phyloP scores from a whole-genome alignment of 805 yeast genomes.

The Yarrowia sp. region DNA sequence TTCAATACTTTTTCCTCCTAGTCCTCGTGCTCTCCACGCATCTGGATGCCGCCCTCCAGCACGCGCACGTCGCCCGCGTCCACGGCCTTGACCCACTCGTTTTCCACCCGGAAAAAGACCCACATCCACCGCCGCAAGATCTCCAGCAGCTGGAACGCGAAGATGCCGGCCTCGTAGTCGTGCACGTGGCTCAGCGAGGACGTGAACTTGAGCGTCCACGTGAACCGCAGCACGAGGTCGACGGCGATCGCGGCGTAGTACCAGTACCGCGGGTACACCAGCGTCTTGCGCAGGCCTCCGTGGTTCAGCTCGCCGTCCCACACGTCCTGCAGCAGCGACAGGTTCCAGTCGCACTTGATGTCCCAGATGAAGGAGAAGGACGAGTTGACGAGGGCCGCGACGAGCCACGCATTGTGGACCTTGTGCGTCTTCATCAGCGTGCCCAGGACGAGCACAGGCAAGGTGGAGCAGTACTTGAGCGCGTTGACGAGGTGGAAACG shows the following conservation, averaged over 20 bases:
- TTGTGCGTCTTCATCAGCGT: conserved; percentile 33
- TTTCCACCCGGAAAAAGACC: conserved; percentile 81
- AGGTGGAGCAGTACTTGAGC: conserved; percentile 66
- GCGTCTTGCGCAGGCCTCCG: conserved; percentile 35
- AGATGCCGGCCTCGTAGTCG: conserved; percentile 54
- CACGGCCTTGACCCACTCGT: conserved; percentile 51
- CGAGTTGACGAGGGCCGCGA: conserved; percentile 61
- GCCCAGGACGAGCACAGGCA: conserved; percentile 50
- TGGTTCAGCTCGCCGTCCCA: conserved; percentile 27
- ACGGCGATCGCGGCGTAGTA: conserved; percentile 58
- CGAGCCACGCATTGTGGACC: conserved; percentile 36
- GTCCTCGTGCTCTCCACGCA: conserved; percentile 18
- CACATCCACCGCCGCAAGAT: conserved; percentile 83
- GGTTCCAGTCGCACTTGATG: conserved; percentile 81
- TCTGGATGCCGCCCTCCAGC: conserved; percentile 4
- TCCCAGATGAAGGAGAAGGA: conserved; percentile 87
- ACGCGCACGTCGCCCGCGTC: neutral
- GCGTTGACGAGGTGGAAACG: conserved; percentile 65
- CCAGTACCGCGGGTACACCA: conserved; percentile 37
- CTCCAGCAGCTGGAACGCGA: conserved; percentile 69
- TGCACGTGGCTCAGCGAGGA: conserved; percentile 38
- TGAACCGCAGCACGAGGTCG: conserved; percentile 67
- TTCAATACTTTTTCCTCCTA: neutral
- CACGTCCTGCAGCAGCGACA: conserved; percentile 48
- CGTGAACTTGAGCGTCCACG: conserved; percentile 67